phyloP scores from a whole-genome alignment of 2,329 filamentous ascomycete genomes.

The Gyromitra esculenta region DNA sequence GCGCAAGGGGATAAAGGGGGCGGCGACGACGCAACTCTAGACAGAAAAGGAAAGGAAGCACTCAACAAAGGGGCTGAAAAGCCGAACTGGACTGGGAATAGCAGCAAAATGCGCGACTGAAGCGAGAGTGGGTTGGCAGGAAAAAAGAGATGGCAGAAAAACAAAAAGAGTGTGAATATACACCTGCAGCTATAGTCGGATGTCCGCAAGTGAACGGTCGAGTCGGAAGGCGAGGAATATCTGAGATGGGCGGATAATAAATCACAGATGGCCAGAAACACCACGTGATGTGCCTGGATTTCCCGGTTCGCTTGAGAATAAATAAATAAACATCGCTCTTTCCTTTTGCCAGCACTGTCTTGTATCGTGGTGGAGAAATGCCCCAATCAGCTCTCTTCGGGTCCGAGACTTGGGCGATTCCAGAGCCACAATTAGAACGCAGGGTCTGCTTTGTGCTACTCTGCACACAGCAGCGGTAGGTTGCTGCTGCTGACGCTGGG shows the following conservation, averaged over 20 bases:
- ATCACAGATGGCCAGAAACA: background rate
- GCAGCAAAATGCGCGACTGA: background rate
- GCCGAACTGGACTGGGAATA: background rate
- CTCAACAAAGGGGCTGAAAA: conserved; percentile 17
- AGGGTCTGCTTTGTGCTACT: background rate
- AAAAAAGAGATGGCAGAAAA: background rate
- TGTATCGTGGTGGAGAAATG: background rate
- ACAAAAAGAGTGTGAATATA: too few species aligned
- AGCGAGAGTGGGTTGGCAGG: too few species aligned
- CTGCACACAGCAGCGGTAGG: background rate
- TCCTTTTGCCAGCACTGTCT: background rate
- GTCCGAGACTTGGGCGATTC: background rate
- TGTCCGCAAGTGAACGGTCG: background rate
- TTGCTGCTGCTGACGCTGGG: background rate
- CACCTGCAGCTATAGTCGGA: background rate
- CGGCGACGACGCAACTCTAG: conserved; percentile 6
- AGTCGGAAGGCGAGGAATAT: background rate
- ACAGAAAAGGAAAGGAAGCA: conserved; percentile 3
- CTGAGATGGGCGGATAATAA: background rate
- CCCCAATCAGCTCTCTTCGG: background rate
- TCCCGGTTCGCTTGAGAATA: background rate
- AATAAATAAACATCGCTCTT: background rate
- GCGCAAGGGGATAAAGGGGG: conserved; percentile 17
- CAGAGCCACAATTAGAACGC: background rate
- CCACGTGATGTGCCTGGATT: conserved; percentile 7